Base-by-base conservation (phyloP, 495 filamentous ascomycete species). In the Cercophora sp. region DNA sequence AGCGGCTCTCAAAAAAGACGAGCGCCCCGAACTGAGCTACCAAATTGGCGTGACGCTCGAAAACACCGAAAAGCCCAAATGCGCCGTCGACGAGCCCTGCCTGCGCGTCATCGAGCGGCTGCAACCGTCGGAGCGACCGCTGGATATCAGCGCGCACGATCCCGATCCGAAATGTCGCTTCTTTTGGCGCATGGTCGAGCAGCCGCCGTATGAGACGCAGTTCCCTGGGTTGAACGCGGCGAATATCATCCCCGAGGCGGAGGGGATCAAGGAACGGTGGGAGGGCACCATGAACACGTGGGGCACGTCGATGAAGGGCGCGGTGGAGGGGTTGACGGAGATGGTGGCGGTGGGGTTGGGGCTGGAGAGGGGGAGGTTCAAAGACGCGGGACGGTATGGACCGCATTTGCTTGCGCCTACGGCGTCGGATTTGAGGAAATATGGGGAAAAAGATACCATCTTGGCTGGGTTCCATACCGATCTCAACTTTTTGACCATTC, bases 401-500 rank as follows among this genome's bases (percentile, higher is more conserved):
- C 74, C 75, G 4, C 75, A 78, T 46, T 73, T 78, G 44, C 72
- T 78, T 11, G 75, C 75, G 4, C 75, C 75, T 0, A 78, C 75
- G 8, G 75, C 75, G 3, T 76, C 73, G 0, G 73, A 78, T 58
- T 69, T 78, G n/a, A 4, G 42, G 6, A 75, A 69, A 37, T 77
- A 75, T 62, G 69, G 71, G 27, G n/a, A 56, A 8, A 68, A 69
- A 41, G 67, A 76, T 63, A 78, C 74, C 31, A 78, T 78, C 64
- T 65, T 78, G 8, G 75, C 75, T 8, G 75, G 75, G 22, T 78
- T 78, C 64, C 75, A 78, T 59, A 76, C 74, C 9, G 75, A 78
- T 55, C 72, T 78, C 26, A 78, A 78, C 64, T 78, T 78, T 69
- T 65, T 78, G 13, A 78, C 75, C 55, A 78, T 78, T 63, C 75